phyloP scores from a whole-genome alignment of 768 basidiomycete species.

The Rhodocollybia butyracea region DNA sequence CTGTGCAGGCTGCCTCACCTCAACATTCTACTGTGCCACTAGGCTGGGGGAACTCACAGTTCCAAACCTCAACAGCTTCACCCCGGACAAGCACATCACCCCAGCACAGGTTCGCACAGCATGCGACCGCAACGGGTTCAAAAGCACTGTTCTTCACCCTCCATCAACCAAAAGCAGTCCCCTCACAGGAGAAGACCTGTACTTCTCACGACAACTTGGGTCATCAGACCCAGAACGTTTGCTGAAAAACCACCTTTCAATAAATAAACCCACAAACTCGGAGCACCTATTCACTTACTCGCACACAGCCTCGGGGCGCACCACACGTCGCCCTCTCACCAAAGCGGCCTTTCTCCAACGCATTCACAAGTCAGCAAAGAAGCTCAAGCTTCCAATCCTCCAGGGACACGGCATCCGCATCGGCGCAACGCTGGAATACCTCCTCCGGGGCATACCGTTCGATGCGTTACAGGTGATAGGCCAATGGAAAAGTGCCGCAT shows the following conservation, averaged over 20 bases:
- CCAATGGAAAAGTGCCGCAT: too few relatives aligned
- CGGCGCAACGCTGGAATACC: too few relatives aligned
- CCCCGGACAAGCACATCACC: constrained; percentile 25
- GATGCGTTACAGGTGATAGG: too few relatives aligned
- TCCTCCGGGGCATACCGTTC: too few relatives aligned
- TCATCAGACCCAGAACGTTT: constrained; percentile 20
- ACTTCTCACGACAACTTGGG: constrained; percentile 26
- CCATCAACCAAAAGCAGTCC: constrained; percentile 23
- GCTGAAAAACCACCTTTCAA: constrained; percentile 21
- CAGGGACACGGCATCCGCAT: too few relatives aligned
- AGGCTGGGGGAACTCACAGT: too few relatives aligned
- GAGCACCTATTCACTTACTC: constrained; percentile 30
- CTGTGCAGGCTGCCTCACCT: constrained; percentile 34
- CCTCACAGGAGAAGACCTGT: constrained; percentile 25
- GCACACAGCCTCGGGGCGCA: too few relatives aligned
- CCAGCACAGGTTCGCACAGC: constrained; percentile 14
- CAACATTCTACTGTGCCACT: constrained; percentile 32
- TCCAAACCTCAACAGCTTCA: constrained; percentile 25
- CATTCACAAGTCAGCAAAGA: too few relatives aligned
- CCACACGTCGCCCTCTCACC: too few relatives aligned
- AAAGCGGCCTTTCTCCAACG: too few relatives aligned
- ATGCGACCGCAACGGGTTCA: constrained; percentile 21
- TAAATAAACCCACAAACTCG: constrained; percentile 24
- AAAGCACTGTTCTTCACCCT: constrained; percentile 22
- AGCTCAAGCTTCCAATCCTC: too few relatives aligned